Conservation (phyloP, 2,329 filamentous ascomycete genomes). For the Nakataea oryzae region DNA sequence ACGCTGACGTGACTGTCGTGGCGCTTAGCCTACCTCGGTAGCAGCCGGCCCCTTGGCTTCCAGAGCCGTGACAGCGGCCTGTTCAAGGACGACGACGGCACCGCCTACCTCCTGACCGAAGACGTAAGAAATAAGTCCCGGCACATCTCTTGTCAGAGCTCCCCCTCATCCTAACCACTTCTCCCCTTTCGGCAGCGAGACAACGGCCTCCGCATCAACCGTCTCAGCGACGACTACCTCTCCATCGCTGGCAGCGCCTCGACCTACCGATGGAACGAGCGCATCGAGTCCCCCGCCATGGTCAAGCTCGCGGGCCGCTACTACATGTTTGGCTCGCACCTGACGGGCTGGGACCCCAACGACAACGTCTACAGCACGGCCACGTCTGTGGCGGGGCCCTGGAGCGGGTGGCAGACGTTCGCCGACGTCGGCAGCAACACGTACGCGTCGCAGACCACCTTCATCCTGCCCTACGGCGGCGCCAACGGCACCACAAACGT, state of each 20-base stretch:
- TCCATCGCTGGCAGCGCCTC: conserved; percentile 3
- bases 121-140: conserved; percentile 35
- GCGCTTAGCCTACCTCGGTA: conserved; percentile 13
- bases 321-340: conserved; percentile 41
- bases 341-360: conserved; percentile 34
- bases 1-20: not conserved
- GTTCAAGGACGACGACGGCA: conserved; percentile 51
- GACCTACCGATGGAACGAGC: conserved; percentile 19
- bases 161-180: too few relatives aligned
- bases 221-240: conserved; percentile 13
- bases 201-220: conserved; percentile 13
- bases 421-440: conserved; percentile 33
- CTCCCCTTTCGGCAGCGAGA: conserved; percentile 5
- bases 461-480: conserved; percentile 24
- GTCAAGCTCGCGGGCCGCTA: conserved; percentile 39
- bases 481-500: conserved; percentile 11
- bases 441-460: conserved; percentile 40
- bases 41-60: conserved; percentile 19
- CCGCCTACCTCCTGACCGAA: conserved; percentile 50
- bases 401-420: conserved; percentile 39
- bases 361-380: conserved; percentile 38
- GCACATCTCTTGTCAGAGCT: not conserved
- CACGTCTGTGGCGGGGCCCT: conserved; percentile 38
- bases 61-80: conserved; percentile 41
- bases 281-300: conserved; percentile 40